phyloP scores from a whole-genome alignment of 257 asterid species.

The Capsicum rhomboideum region DNA sequence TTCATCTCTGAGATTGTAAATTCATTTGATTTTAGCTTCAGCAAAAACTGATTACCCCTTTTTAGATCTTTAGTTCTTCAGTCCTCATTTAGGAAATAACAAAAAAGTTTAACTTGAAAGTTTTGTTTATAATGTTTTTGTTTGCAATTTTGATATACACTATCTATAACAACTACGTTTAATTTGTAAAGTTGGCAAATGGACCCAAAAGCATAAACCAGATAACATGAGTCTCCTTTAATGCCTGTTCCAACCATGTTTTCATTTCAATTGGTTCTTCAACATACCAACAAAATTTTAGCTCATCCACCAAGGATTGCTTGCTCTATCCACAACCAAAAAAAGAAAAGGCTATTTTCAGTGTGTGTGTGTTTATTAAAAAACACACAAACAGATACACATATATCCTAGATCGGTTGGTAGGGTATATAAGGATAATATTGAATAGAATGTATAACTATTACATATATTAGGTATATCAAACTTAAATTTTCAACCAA shows the following conservation, averaged over 20 bases:
- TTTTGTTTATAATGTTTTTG: neutral
- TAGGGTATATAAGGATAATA: neutral
- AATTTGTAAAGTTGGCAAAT: neutral
- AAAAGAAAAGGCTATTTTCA: neutral
- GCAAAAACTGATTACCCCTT: no score
- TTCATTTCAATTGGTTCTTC: neutral
- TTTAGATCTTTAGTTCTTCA: no score
- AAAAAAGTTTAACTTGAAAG: neutral
- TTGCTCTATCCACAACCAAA: neutral
- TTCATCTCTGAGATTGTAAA: neutral
- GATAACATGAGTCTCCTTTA: neutral
- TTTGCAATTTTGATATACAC: neutral
- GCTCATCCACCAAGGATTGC: neutral
- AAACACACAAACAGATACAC: neutral
- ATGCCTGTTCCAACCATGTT: constrained; percentile 1
- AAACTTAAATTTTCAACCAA: no score
- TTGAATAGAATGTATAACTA: neutral
- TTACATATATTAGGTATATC: neutral
- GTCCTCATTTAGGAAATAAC: no score
- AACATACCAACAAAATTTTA: neutral
- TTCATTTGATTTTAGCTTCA: neutral
- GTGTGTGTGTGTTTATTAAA: neutral
- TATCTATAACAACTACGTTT: neutral
- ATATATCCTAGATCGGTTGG: neutral
- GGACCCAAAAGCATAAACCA: neutral